Conservation (phyloP, 179 eudicot genomes). For the Amaranthus tricolor region DNA sequence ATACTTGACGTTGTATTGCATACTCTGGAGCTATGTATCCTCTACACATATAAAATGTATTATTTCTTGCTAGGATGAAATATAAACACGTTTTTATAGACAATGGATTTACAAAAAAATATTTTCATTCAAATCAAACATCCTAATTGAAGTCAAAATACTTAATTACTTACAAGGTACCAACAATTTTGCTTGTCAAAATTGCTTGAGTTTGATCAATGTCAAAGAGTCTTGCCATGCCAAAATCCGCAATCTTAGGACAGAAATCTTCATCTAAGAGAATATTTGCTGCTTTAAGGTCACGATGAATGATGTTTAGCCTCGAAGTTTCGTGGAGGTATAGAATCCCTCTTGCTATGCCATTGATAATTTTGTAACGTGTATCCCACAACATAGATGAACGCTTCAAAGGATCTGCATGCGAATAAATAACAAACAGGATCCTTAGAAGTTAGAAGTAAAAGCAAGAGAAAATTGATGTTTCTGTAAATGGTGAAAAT, state of each 20-base stretch:
- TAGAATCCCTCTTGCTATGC: constrained; percentile 28
- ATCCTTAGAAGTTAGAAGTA: neutral
- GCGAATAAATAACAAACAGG: neutral
- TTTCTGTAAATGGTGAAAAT: too few relatives aligned
- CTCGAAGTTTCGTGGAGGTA: constrained; percentile 28
- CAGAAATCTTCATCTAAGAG: constrained; percentile 6
- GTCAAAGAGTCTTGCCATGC: constrained; percentile 22
- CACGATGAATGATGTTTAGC: constrained; percentile 22
- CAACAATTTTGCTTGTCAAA: constrained; percentile 18
- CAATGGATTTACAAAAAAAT: too few relatives aligned
- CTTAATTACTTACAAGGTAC: constrained; percentile 18
- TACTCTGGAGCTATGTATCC: constrained; percentile 38
- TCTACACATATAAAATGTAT: neutral
- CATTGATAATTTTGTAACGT: constrained; percentile 22
- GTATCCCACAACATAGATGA: constrained; percentile 14
- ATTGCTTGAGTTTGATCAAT: constrained; percentile 2
- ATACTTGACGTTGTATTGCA: constrained; percentile 34
- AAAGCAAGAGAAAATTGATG: too few relatives aligned
- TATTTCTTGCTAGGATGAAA: neutral
- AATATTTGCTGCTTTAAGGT: constrained; percentile 27
- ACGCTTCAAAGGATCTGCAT: constrained; percentile 4
- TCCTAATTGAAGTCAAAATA: neutral
- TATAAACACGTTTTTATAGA: too few relatives aligned
- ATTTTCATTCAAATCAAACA: neutral
- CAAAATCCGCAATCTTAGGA: constrained; percentile 30